Evolutionary conservation across 108 stramenopile genomes (phyloP).

Genomic region (Pseudonitzschia pungens): DNA sequence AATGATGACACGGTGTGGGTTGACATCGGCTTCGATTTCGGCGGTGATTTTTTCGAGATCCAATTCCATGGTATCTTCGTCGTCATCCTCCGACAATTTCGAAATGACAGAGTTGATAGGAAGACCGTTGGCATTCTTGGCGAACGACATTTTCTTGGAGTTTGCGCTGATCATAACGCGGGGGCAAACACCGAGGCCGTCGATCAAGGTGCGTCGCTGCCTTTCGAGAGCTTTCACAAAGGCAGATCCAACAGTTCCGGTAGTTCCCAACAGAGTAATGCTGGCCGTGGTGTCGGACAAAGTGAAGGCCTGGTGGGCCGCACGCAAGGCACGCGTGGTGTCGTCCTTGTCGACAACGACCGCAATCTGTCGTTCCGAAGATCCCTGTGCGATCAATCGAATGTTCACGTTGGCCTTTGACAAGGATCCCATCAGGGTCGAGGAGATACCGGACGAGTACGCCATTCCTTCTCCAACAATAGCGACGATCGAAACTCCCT

Average conservation of each 20-base stretch:
- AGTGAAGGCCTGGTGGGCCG: conserved; percentile 84
- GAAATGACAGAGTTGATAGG: conserved; percentile 7
- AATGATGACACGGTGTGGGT: conserved; percentile 78
- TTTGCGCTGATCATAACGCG: conserved; percentile 54
- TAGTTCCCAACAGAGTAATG: conserved; percentile 56
- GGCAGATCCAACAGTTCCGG: conserved; percentile 57
- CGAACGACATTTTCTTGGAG: conserved; percentile 53
- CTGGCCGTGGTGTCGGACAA: conserved; percentile 65
- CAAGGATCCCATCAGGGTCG: conserved; percentile 79
- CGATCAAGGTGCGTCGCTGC: conserved; percentile 45
- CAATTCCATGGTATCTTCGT: conserved; percentile 45
- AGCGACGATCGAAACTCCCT: conserved; percentile 76
- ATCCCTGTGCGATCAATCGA: conserved; percentile 83
- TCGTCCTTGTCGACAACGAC: conserved; percentile 71
- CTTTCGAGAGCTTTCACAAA: conserved; percentile 50
- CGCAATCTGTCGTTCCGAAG: conserved; percentile 83
- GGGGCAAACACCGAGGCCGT: conserved; percentile 53
- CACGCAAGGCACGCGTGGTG: conserved; percentile 77
- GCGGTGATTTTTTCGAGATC: conserved; percentile 61
- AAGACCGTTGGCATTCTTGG: conserved; percentile 46
- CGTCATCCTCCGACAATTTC: background rate
- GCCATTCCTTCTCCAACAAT: conserved; percentile 89
- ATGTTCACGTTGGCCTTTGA: conserved; percentile 87
- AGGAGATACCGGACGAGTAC: conserved; percentile 74
- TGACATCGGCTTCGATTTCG: conserved; percentile 60